Percentiles rank a stretch among this genome's conserved stretches.
Evolutionary conservation across 2,329 filamentous ascomycete genomes (phyloP).

Genomic region (Niveomyces coronatus): DNA sequence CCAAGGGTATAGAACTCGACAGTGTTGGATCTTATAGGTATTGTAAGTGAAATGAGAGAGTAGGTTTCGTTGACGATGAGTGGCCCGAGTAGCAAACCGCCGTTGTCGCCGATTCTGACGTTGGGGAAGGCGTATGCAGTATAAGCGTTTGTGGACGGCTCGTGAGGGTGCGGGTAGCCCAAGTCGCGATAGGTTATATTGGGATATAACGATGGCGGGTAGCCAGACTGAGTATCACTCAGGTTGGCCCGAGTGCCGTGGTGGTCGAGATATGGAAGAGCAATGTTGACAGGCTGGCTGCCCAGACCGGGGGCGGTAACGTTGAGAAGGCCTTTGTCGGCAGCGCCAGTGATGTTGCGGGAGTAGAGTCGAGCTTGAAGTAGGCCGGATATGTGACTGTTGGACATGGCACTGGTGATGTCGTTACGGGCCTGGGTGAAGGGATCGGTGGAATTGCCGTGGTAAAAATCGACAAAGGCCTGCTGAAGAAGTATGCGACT

Average conservation of each 20-base stretch:
- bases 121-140: constrained; percentile 40
- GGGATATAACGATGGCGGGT: constrained; percentile 63
- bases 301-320: constrained; percentile 41
- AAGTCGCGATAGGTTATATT: constrained; percentile 58
- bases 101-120: constrained; percentile 38
- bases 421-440: constrained; percentile 54
- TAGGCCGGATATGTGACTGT: constrained; percentile 45
- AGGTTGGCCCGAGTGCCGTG: constrained; percentile 51
- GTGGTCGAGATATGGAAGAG: constrained; percentile 49
- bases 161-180: constrained; percentile 27
- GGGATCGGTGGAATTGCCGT: constrained; percentile 45
- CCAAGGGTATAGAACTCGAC: constrained; percentile 57
- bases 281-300: constrained; percentile 30
- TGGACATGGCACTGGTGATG: constrained; percentile 58
- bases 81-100: constrained; percentile 66
- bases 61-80: constrained; percentile 61
- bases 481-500: constrained; percentile 53
- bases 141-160: constrained; percentile 30
- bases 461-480: constrained; percentile 41
- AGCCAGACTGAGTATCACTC: constrained; percentile 53
- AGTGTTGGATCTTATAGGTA: constrained; percentile 64
- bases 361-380: constrained; percentile 66
- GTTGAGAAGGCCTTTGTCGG: constrained; percentile 48
- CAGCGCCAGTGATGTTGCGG: constrained; percentile 47
- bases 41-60: constrained; percentile 69